phyloP scores from a whole-genome alignment of 495 filamentous ascomycete species.

The Achaetomiella virescens region DNA sequence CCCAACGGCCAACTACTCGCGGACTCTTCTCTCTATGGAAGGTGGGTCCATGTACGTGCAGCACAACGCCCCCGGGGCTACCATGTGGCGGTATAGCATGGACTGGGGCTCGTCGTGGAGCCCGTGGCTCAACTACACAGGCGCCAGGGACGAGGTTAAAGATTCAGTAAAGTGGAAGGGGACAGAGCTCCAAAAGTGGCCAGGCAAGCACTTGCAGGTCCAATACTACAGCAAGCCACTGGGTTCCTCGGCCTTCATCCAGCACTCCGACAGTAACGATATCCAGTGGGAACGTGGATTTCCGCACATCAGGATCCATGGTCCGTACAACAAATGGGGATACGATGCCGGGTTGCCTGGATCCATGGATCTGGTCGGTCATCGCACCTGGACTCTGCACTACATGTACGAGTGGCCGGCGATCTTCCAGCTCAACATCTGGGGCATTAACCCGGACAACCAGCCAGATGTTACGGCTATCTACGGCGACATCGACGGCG shows the following conservation, averaged over 20 bases:
- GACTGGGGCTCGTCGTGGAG: constrained; percentile 58
- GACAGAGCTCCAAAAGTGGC: constrained; percentile 56
- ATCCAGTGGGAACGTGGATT: constrained; percentile 47
- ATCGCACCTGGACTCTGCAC: constrained; percentile 55
- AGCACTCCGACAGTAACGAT: constrained; percentile 50
- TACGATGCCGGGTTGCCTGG: constrained; percentile 59
- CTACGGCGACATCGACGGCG: constrained; percentile 29
- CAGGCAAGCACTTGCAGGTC: constrained; percentile 58
- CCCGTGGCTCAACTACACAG: constrained; percentile 51
- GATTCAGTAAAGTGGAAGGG: constrained; percentile 46
- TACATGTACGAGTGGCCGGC: constrained; percentile 63
- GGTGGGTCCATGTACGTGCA: constrained; percentile 39
- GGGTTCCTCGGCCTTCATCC: constrained; percentile 59
- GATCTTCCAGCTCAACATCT: constrained; percentile 58
- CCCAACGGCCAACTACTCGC: constrained; percentile 55
- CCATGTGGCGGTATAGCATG: constrained; percentile 57
- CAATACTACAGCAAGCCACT: constrained; percentile 63
- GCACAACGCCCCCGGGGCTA: constrained; percentile 59
- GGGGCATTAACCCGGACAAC: constrained; percentile 63
- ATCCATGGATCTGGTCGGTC: constrained; percentile 45
- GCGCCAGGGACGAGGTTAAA: constrained; percentile 36
- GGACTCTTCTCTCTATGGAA: constrained; percentile 38
- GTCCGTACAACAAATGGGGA: constrained; percentile 61
- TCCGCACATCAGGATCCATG: constrained; percentile 57
- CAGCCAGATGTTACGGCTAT: constrained; percentile 48